These are phyloP conservation scores for Penicillium flavigenum DNA, from an alignment of 495 filamentous ascomycete species.

Conservation along the genomic window DNA sequence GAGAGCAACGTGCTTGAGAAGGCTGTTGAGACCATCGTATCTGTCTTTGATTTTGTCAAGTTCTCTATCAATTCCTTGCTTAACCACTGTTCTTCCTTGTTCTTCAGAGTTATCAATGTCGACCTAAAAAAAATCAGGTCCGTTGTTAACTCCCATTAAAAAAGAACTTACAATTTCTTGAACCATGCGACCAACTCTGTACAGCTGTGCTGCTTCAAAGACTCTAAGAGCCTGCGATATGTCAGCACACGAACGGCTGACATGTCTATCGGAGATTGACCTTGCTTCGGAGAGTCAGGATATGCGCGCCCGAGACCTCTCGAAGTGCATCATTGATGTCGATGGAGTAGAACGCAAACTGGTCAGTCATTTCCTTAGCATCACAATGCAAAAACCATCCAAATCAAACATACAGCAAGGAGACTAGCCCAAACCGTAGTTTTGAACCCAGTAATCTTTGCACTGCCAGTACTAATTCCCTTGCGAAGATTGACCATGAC, in stretches of 20 bases:
- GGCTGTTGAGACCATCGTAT: slow-evolving; percentile 72
- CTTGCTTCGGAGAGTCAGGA: slow-evolving; percentile 56
- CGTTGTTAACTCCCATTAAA: neutral
- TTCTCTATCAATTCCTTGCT: slow-evolving; percentile 67
- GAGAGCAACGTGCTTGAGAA: slow-evolving; percentile 66
- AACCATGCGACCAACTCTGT: slow-evolving; percentile 67
- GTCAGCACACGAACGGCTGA: slow-evolving; percentile 12
- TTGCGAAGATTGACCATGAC: slow-evolving; percentile 71
- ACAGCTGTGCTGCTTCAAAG: slow-evolving; percentile 55
- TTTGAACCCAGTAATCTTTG: slow-evolving; percentile 56
- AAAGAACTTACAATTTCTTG: slow-evolving; percentile 53
- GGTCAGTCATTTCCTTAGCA: slow-evolving; percentile 32
- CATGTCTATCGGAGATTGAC: slow-evolving; percentile 36
- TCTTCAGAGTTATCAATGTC: slow-evolving; percentile 80
- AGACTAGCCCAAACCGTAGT: slow-evolving; percentile 71
- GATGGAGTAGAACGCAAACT: slow-evolving; percentile 67
- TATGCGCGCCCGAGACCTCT: slow-evolving; percentile 58
- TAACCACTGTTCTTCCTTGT: slow-evolving; percentile 71
- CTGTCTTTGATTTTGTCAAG: slow-evolving; percentile 75
- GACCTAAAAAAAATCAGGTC: slow-evolving; percentile 47
- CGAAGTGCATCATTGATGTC: slow-evolving; percentile 65
- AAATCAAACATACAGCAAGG: slow-evolving; percentile 40
- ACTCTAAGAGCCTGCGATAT: slow-evolving; percentile 34
- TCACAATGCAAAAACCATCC: slow-evolving; percentile 7
- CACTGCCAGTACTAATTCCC: slow-evolving; percentile 65